Percentiles rank a stretch among this genome's conserved stretches.
phyloP scores from a whole-genome alignment of 805 yeast species.

The Zygotorulaspora sp. region DNA sequence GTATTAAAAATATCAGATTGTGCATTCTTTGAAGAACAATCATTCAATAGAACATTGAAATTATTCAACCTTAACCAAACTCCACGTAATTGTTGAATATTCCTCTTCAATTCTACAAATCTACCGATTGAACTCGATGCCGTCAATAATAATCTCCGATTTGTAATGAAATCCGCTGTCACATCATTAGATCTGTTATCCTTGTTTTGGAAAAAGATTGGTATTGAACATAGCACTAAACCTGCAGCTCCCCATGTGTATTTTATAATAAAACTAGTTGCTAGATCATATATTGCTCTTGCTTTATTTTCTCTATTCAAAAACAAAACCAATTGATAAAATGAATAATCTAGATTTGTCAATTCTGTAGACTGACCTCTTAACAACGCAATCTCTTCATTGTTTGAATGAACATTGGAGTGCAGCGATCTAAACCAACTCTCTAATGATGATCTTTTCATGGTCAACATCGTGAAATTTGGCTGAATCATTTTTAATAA shows the following conservation, averaged over 20 bases:
- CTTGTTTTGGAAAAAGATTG: slow-evolving; percentile 61
- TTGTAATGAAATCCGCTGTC: slow-evolving; percentile 84
- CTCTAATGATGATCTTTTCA: slow-evolving; percentile 72
- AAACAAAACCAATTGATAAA: slow-evolving; percentile 76
- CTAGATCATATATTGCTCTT: slow-evolving; percentile 73
- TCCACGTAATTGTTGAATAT: slow-evolving; percentile 76
- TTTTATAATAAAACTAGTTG: slow-evolving; percentile 83
- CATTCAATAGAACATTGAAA: slow-evolving; percentile 59
- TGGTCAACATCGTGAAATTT: slow-evolving; percentile 77
- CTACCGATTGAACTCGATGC: slow-evolving; percentile 88
- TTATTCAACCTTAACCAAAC: slow-evolving; percentile 71
- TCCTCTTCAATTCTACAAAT: slow-evolving; percentile 78
- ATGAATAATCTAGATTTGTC: slow-evolving; percentile 69
- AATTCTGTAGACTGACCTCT: slow-evolving; percentile 78
- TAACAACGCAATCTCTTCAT: slow-evolving; percentile 83
- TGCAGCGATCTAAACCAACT: slow-evolving; percentile 81
- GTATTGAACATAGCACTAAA: slow-evolving; percentile 77
- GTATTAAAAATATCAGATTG: slow-evolving; percentile 31
- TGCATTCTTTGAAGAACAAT: slow-evolving; percentile 20
- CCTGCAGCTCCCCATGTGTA: slow-evolving; percentile 97
- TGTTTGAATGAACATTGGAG: slow-evolving; percentile 69
- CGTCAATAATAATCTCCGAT: slow-evolving; percentile 73
- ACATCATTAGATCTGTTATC: slow-evolving; percentile 32
- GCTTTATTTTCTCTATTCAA: slow-evolving; percentile 70
- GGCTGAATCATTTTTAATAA: slow-evolving; percentile 76